Evolutionary conservation across 495 filamentous ascomycete species (phyloP), one percentile per base, ranked within the genome.

Genomic region (Aspergillus kassunensis): DNA sequence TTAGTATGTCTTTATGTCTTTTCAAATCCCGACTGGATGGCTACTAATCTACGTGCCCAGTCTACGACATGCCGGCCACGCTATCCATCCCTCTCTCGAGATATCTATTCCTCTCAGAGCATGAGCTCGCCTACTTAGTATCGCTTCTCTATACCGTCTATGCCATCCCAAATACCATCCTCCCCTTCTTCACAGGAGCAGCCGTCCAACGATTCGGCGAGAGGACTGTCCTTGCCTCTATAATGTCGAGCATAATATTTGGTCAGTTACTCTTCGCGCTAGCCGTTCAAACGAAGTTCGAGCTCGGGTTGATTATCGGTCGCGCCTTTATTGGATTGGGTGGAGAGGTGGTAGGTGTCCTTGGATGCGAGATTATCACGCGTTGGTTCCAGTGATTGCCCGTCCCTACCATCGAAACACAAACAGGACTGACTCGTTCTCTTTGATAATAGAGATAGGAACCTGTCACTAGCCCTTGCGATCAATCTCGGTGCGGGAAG

Each of bases 371-470:
- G 29, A 43, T 51, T 13, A 31, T 44, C 49, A 51, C 49, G n/a
- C 36, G 49, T 10, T 51, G 37, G 37, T 51, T 51, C 37, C 37
- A 34, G 49, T 51, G 44, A 46, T 35, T 34, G 19, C 44, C 44
- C 29, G 6, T 46, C 30, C 24, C n/a, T n/a, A n/a, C n/a, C n/a
- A n/a, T n/a, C n/a, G n/a, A n/a, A n/a, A n/a, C n/a, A n/a, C n/a
- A n/a, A n/a, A n/a, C n/a, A n/a, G 24, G 24, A 27, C 24, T 27
- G 24, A n/a, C n/a, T n/a, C n/a, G n/a, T n/a, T n/a, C n/a, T n/a
- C n/a, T n/a, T n/a, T n/a, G n/a, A n/a, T n/a, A n/a, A n/a, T 6
- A 46, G 44, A 35, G 18, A 46, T n/a, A 34, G 35, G 10, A 33
- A 20, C 4, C 29, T 46, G 6, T 46, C 44, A 2, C 25, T 46